A percentile compares a stretch with the other conserved stretches of the same genome.
phyloP scores from a whole-genome alignment of 345 rosid species.

The Salix koriyanagi region DNA sequence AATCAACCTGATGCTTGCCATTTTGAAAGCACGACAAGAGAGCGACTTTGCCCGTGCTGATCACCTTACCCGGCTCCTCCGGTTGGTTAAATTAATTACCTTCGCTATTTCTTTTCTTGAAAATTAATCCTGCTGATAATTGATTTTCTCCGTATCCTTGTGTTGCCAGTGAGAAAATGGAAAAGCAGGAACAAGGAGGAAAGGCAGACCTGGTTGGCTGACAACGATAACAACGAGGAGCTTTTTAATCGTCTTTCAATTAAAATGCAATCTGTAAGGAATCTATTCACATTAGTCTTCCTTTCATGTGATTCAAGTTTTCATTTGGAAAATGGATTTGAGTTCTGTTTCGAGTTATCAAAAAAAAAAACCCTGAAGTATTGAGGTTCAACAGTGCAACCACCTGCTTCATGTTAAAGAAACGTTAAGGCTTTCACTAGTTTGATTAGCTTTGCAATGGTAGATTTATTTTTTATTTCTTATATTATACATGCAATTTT shows the following conservation, averaged over 20 bases:
- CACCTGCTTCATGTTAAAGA: too few species aligned
- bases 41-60: neutral
- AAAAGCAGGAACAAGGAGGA: neutral
- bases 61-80: neutral
- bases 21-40: neutral
- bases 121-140: neutral
- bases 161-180: neutral
- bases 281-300: neutral
- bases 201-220: neutral
- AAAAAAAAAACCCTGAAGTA: too few species aligned
- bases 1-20: neutral
- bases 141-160: neutral
- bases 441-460: too few species aligned
- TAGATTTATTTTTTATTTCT: too few species aligned
- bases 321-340: too few species aligned
- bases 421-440: too few species aligned
- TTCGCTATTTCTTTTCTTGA: neutral
- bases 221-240: neutral
- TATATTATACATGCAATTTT: too few species aligned
- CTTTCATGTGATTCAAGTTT: neutral
- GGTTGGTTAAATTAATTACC: neutral
- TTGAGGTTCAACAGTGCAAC: too few species aligned
- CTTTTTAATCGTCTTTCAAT: too few species aligned
- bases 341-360: neutral
- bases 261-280: too few species aligned